Base-by-base conservation (phyloP, 2,329 filamentous ascomycete genomes). In the Apiospora arundinis region DNA sequence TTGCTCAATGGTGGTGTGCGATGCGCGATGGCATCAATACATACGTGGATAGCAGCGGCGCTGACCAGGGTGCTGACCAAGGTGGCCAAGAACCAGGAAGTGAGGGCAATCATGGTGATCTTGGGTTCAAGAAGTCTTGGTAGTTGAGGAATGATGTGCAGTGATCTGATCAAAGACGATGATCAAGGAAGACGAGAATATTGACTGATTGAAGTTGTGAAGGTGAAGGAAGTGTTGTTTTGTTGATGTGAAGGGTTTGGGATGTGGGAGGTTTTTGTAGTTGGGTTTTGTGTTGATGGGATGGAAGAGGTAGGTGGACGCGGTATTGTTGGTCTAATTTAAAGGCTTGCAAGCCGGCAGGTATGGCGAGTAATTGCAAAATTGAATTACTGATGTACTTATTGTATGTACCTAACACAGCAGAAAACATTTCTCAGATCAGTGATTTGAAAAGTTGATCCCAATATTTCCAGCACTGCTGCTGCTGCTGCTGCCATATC, bases 41-140 rank as follows among this genome's bases (percentile, higher is more conserved):
- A 12, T 23, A 63, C 56, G 18, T n/a, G 32, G 8, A 63, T 18
- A 63, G 56, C 32, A 23, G 56, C 56, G 9, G 32, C 32, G 21
- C 56, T 63, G 56, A 63, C 56, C 32, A 63, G 9, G 32, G 56
- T n/a, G 56, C 32, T 40, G 56, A 32, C 56, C 56, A 63, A 21
- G 18, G 32, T 12, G 56, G 56, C 21, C 56, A 37, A 40, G 32
- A 63, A 40, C 32, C 56, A 63, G 32, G 40, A 12, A 18, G 11
- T 40, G 56, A 63, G 56, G 56, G 56, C 56, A 40, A 63, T 23
- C 56, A 63, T 63, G 32, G 4, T 63, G 56, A 5, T 56, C 18
- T 40, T 40, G 56, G 18, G n/a, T 40, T 16, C 8, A 6, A 18
- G 9, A 32, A 40, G 18, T n/a, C 14, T 11, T 40, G 56, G 28